Conservation (phyloP, 805 yeast genomes). For the Isabelozyma pseudorhagii region DNA sequence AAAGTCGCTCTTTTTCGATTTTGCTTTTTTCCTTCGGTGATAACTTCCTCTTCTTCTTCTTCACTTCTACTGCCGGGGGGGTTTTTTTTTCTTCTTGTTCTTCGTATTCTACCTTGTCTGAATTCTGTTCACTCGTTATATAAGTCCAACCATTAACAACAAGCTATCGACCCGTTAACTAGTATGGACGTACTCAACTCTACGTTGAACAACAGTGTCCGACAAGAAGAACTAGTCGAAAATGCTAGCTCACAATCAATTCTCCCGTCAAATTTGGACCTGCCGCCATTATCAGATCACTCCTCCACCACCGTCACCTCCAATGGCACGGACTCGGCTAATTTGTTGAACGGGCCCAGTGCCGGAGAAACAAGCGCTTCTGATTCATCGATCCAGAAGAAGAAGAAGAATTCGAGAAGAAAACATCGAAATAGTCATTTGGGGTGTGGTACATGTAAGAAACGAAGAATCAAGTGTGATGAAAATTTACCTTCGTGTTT, state of each 20-base stretch:
- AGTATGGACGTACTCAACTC: slow-evolving; percentile 23
- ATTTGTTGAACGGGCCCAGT: slow-evolving; percentile 1
- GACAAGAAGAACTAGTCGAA: slow-evolving; percentile 15
- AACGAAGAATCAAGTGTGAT: slow-evolving; percentile 50
- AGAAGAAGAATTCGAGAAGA: slow-evolving; percentile 47
- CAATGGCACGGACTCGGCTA: neutral
- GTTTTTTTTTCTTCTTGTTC: neutral
- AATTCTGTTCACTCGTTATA: neutral
- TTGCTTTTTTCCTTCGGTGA: neutral
- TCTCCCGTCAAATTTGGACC: slow-evolving; percentile 1
- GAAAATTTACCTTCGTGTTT: slow-evolving; percentile 48
- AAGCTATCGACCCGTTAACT: neutral
- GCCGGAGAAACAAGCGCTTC: slow-evolving; percentile 2
- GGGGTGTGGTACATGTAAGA: slow-evolving; percentile 68
- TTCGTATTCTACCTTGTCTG: neutral
- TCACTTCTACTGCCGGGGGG: neutral
- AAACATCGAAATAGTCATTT: slow-evolving; percentile 66
- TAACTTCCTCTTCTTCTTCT: neutral
- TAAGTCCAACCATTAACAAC: too few species aligned
- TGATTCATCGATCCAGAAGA: slow-evolving; percentile 9
- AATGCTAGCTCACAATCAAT: slow-evolving; percentile 5
- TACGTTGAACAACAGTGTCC: slow-evolving; percentile 33
- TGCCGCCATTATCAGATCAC: slow-evolving; percentile 15
- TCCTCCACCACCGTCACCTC: slow-evolving; percentile 4
- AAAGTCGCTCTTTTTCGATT: neutral